A percentile compares a stretch with the other conserved stretches of the same genome.
Conservation (phyloP, 23 red algal genomes). For the Gracilaria domingensis region DNA sequence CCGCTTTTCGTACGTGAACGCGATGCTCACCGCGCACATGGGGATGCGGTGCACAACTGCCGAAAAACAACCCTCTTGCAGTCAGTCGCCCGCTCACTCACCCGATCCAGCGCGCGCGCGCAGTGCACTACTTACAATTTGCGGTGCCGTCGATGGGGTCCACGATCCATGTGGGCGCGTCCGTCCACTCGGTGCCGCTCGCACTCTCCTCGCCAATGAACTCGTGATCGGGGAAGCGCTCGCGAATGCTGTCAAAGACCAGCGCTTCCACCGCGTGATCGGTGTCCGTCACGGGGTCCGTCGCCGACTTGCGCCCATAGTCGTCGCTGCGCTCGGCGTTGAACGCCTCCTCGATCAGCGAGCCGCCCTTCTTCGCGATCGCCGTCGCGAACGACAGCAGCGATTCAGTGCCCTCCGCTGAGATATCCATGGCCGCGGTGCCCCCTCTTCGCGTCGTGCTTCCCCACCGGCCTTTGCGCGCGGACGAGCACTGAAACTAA, state of each 20-base stretch:
- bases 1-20: conserved; percentile 25
- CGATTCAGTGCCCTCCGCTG: background rate
- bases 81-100: background rate
- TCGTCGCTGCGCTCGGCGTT: background rate
- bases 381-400: conserved; percentile 33
- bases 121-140: conserved; percentile 57
- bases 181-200: conserved; percentile 15
- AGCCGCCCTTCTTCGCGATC: conserved; percentile 58
- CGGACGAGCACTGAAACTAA: too few relatives aligned
- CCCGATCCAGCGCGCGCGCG: background rate
- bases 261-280: conserved; percentile 81
- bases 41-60: conserved; percentile 69
- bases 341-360: conserved; percentile 56
- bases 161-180: conserved; percentile 78
- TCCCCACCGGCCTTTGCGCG: too few relatives aligned
- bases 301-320: conserved; percentile 82
- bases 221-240: conserved; percentile 55
- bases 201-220: conserved; percentile 93
- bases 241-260: conserved; percentile 38
- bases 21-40: conserved; percentile 66
- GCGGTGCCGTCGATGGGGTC: conserved; percentile 97
- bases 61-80: too few relatives aligned
- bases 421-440: background rate
- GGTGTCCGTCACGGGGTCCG: conserved; percentile 93
- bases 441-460: too few relatives aligned